phyloP scores from a whole-genome alignment of 768 basidiomycete species.

The Baorangia bicolor region DNA sequence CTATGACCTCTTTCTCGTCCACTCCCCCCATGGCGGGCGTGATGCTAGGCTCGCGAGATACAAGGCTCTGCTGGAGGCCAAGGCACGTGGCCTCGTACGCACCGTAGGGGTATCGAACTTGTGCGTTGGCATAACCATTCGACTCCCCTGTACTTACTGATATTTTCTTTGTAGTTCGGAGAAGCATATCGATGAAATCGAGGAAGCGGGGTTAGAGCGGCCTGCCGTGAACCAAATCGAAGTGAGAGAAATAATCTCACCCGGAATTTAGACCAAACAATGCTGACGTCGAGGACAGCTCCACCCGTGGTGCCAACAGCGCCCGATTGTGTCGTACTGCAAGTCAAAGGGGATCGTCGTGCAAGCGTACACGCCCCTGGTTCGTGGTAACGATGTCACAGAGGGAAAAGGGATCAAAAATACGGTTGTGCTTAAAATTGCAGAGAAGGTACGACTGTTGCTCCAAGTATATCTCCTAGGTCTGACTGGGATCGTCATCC shows the following conservation, averaged over 20 bases:
- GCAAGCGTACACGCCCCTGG: slow-evolving; percentile 72
- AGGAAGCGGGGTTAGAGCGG: slow-evolving; percentile 23
- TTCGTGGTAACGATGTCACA: slow-evolving; percentile 41
- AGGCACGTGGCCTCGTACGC: slow-evolving; percentile 37
- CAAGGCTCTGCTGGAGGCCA: slow-evolving; percentile 37
- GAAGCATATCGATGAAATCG: slow-evolving; percentile 28
- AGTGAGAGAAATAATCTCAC: slow-evolving; percentile 8
- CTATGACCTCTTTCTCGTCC: slow-evolving; percentile 49
- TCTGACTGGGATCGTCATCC: neutral
- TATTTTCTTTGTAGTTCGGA: slow-evolving; percentile 18
- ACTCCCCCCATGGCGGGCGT: slow-evolving; percentile 41
- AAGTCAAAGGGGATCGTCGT: slow-evolving; percentile 54
- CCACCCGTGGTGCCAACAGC: slow-evolving; percentile 80
- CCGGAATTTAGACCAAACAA: neutral
- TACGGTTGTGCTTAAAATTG: slow-evolving; percentile 47
- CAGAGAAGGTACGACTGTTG: slow-evolving; percentile 48
- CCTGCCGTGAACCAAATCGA: slow-evolving; percentile 33
- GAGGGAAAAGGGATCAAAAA: slow-evolving; percentile 42
- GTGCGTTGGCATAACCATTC: slow-evolving; percentile 24
- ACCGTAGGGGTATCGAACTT: slow-evolving; percentile 49
- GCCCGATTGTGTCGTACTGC: slow-evolving; percentile 72
- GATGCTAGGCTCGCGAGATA: slow-evolving; percentile 40
- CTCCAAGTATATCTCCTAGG: neutral
- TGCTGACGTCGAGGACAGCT: slow-evolving; percentile 41
- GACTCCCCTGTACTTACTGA: neutral